phyloP scores from a whole-genome alignment of 2,329 filamentous ascomycete genomes.

The Neoarthrinium moseri region DNA sequence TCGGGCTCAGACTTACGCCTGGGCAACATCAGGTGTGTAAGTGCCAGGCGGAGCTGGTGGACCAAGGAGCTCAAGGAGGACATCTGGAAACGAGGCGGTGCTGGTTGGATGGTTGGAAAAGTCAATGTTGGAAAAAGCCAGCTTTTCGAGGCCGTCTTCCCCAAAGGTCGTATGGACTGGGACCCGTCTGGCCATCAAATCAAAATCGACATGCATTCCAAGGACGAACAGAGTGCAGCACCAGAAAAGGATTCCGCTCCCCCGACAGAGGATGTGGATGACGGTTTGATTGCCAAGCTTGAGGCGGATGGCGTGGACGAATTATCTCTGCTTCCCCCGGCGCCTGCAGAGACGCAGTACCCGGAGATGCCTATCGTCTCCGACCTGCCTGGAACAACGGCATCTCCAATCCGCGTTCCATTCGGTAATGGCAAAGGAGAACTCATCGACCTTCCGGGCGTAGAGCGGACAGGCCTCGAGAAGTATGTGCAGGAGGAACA shows the following conservation, averaged over 20 bases:
- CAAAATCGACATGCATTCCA: constrained; percentile 28
- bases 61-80: constrained; percentile 82
- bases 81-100: constrained; percentile 80
- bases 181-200: constrained; percentile 35
- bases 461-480: constrained; percentile 73
- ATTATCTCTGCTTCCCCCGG: constrained; percentile 69
- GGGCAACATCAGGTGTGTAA: constrained; percentile 85
- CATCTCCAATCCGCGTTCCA: constrained; percentile 88
- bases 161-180: constrained; percentile 62
- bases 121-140: constrained; percentile 97
- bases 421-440: constrained; percentile 87
- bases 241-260: constrained; percentile 7
- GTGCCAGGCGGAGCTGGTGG: constrained; percentile 87
- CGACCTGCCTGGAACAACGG: constrained; percentile 86
- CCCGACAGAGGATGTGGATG: constrained; percentile 10
- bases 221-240: constrained; percentile 1
- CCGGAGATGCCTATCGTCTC: constrained; percentile 86
- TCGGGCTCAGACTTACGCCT: constrained; percentile 70
- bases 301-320: constrained; percentile 32
- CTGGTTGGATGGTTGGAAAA: constrained; percentile 95
- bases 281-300: constrained; percentile 26
- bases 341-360: constrained; percentile 69
- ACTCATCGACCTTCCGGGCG: constrained; percentile 86
- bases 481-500: constrained; percentile 66
- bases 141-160: constrained; percentile 84